Evolutionary conservation across 768 basidiomycete species (phyloP).

Genomic region (Mrakia gelida): DNA sequence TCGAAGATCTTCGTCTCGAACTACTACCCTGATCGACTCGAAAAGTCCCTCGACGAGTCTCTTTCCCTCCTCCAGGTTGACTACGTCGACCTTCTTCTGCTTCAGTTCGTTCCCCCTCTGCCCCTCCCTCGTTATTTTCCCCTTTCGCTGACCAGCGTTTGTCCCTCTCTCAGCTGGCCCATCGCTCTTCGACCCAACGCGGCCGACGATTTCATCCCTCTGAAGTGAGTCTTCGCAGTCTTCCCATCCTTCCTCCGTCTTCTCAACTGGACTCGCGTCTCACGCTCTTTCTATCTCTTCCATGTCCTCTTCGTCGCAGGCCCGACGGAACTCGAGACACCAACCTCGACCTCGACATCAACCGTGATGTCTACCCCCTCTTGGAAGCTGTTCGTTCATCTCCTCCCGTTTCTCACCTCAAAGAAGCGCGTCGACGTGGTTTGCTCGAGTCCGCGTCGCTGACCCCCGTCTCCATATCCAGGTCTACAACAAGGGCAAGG

Average conservation of each 20-base stretch:
- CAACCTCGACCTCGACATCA: constrained; percentile 33
- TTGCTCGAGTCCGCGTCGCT: background rate
- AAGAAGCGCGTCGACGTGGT: background rate
- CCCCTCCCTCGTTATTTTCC: background rate
- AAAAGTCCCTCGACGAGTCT: constrained; percentile 63
- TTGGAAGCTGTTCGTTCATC: constrained; percentile 31
- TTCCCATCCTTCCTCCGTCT: background rate
- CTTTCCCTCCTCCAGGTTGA: constrained; percentile 63
- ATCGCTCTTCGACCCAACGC: constrained; percentile 20
- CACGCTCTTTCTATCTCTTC: background rate
- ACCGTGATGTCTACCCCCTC: constrained; percentile 37
- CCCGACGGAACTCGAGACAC: constrained; percentile 35
- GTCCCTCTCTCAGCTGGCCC: constrained; percentile 3
- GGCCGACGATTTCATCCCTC: constrained; percentile 14
- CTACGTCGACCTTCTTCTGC: constrained; percentile 64
- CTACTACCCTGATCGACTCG: constrained; percentile 55
- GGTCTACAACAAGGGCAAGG: constrained; percentile 60
- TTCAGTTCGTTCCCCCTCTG: constrained; percentile 3
- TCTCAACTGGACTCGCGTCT: background rate
- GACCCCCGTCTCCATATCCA: background rate
- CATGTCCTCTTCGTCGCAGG: background rate
- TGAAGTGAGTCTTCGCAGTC: background rate
- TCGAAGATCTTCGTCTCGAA: constrained; percentile 39
- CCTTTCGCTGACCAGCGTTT: no score
- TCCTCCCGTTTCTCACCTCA: background rate